A percentile compares a stretch with the other conserved stretches of the same genome.
phyloP scores from a whole-genome alignment of 2,329 filamentous ascomycete genomes.

The Fusarium sp. region DNA sequence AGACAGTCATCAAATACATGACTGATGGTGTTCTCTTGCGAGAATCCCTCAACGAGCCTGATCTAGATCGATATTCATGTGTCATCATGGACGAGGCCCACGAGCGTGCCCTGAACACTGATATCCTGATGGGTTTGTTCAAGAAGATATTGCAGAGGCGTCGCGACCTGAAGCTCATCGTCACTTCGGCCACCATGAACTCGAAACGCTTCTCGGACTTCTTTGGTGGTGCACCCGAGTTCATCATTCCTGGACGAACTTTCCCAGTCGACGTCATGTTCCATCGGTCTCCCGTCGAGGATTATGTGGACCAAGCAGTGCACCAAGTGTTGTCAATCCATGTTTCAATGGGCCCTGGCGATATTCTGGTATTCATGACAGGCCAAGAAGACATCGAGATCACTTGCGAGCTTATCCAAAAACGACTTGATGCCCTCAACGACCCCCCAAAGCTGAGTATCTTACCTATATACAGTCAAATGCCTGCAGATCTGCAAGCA shows the following conservation, averaged over 20 bases:
- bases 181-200: slow-evolving; percentile 99
- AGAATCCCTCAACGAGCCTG: slow-evolving; percentile 91
- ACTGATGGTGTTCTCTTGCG: slow-evolving; percentile 94
- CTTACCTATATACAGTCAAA: slow-evolving; percentile 97
- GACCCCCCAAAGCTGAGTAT: slow-evolving; percentile 96
- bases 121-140: slow-evolving; percentile 96
- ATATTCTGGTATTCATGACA: slow-evolving; percentile 99
- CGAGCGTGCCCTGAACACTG: slow-evolving; percentile 94
- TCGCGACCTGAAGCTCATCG: slow-evolving; percentile 92
- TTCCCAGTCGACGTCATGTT: slow-evolving; percentile 98
- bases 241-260: slow-evolving; percentile 93
- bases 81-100: slow-evolving; percentile 99
- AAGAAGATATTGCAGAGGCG: slow-evolving; percentile 94
- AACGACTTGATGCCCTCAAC: slow-evolving; percentile 86
- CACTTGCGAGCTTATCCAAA: slow-evolving; percentile 91
- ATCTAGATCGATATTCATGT: slow-evolving; percentile 95
- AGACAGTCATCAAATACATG: slow-evolving; percentile 99
- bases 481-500: slow-evolving; percentile 96
- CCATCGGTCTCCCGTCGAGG: slow-evolving; percentile 92
- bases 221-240: slow-evolving; percentile 95
- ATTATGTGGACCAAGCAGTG: slow-evolving; percentile 97
- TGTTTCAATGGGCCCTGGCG: slow-evolving; percentile 89
- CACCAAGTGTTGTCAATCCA: slow-evolving; percentile 96
- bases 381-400: slow-evolving; percentile 98
- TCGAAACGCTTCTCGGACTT: slow-evolving; percentile 95